Evolutionary conservation across 176 grass and related monocot genomes (phyloP).

Genomic region (Eleusine coracana): DNA sequence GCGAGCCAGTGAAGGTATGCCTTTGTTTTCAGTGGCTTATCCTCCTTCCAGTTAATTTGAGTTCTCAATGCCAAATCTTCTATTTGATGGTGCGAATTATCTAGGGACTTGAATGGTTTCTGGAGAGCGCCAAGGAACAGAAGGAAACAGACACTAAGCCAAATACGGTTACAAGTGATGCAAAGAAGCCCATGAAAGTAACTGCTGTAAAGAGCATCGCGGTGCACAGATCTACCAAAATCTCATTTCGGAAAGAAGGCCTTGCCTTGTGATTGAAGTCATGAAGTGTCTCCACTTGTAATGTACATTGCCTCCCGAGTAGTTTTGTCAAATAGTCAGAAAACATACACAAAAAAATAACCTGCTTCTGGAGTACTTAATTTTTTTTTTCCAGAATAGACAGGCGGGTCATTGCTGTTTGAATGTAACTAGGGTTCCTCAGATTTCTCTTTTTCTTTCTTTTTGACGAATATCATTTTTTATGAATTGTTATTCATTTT

Average conservation of each 20-base stretch:
- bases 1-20: slow-evolving; percentile 60
- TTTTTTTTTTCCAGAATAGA: slow-evolving; percentile 25
- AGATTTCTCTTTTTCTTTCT: background rate
- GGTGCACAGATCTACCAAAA: slow-evolving; percentile 70
- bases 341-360: slow-evolving; percentile 36
- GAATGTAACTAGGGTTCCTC: background rate
- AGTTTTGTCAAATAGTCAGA: slow-evolving; percentile 27
- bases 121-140: slow-evolving; percentile 43
- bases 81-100: slow-evolving; percentile 20
- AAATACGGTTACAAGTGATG: slow-evolving; percentile 25
- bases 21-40: background rate
- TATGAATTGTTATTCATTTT: slow-evolving; percentile 27
- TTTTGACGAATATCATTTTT: background rate
- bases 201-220: slow-evolving; percentile 32
- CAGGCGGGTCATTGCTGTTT: background rate
- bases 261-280: slow-evolving; percentile 54
- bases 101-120: slow-evolving; percentile 62
- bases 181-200: slow-evolving; percentile 54
- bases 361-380: background rate
- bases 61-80: background rate
- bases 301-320: slow-evolving; percentile 28
- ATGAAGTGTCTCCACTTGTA: background rate
- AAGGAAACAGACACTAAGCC: slow-evolving; percentile 40
- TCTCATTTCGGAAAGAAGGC: slow-evolving; percentile 63
- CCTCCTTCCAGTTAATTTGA: background rate